Conservation (phyloP, 176 grass and related monocot genomes). For the Alloteropsis semialata region DNA sequence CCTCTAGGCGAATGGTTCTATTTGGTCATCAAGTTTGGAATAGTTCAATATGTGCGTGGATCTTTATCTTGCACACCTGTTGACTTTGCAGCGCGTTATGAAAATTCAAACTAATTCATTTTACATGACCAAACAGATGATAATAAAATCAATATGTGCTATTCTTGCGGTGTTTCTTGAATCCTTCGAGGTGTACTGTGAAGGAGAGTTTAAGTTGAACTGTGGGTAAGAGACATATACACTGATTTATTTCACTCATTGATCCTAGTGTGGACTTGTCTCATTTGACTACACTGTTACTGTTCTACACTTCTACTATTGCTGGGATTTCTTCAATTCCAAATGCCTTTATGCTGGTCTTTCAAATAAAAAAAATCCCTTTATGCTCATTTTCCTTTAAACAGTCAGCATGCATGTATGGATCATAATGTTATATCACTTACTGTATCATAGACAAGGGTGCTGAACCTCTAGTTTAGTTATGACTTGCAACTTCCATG, state of each 20-base stretch:
- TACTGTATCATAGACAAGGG: neutral
- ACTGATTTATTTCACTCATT: neutral
- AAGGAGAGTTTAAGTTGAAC: slow-evolving; percentile 91
- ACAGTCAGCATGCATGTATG: neutral
- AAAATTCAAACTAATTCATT: slow-evolving; percentile 4
- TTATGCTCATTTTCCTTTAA: neutral
- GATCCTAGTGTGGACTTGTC: neutral
- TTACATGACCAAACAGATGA: slow-evolving; percentile 50
- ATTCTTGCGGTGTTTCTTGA: slow-evolving; percentile 87
- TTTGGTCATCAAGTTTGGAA: slow-evolving; percentile 79
- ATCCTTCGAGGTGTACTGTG: slow-evolving; percentile 81
- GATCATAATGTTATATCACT: neutral
- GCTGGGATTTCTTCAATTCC: neutral
- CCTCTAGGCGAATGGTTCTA: slow-evolving; percentile 82
- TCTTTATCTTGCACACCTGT: slow-evolving; percentile 17
- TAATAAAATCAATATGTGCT: slow-evolving; percentile 90
- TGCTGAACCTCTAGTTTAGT: neutral
- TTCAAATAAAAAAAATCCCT: too few species aligned
- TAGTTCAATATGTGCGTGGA: slow-evolving; percentile 85
- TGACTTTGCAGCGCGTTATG: neutral
- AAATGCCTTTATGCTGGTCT: neutral
- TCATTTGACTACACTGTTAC: slow-evolving; percentile 6
- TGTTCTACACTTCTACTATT: neutral
- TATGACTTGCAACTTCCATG: neutral
- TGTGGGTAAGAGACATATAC: slow-evolving; percentile 64